phyloP scores from a whole-genome alignment of 169 alveolate genomes.

The Babesia ovata region DNA sequence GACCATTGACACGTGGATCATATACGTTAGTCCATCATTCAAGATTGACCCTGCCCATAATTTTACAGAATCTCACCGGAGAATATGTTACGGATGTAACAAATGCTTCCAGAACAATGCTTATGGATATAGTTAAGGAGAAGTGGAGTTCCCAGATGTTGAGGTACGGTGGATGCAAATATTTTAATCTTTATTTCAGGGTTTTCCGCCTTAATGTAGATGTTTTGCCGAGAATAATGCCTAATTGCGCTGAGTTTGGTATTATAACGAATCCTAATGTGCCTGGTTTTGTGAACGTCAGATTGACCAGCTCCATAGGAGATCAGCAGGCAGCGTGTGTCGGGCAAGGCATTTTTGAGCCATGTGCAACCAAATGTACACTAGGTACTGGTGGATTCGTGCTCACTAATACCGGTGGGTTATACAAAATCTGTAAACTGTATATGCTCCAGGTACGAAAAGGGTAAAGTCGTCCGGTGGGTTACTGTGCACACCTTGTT shows the following conservation, averaged over 20 bases:
- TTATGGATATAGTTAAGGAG: conserved; percentile 86
- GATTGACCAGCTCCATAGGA: conserved; percentile 88
- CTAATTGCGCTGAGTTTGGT: conserved; percentile 77
- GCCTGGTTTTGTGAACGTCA: conserved; percentile 75
- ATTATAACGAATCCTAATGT: conserved; percentile 49
- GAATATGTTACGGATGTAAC: conserved; percentile 88
- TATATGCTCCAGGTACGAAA: conserved; percentile 70
- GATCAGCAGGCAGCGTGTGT: conserved; percentile 92
- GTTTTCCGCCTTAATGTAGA: conserved; percentile 53
- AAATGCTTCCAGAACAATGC: conserved; percentile 91
- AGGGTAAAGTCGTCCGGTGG: conserved; percentile 83
- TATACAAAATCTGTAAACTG: neutral
- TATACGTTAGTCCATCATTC: conserved; percentile 54
- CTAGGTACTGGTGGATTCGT: conserved; percentile 95
- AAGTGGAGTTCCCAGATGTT: conserved; percentile 87
- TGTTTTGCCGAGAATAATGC: conserved; percentile 72
- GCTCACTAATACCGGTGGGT: conserved; percentile 80
- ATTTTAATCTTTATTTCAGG: neutral
- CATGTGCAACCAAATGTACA: conserved; percentile 88
- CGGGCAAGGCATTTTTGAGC: conserved; percentile 86
- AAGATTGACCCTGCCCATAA: neutral
- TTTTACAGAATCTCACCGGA: conserved; percentile 73
- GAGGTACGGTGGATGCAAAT: conserved; percentile 70
- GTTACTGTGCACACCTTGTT: conserved; percentile 89
- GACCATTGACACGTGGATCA: conserved; percentile 87